phyloP scores from a whole-genome alignment of 1,139 yeast species.

The Hansenula sp. region DNA sequence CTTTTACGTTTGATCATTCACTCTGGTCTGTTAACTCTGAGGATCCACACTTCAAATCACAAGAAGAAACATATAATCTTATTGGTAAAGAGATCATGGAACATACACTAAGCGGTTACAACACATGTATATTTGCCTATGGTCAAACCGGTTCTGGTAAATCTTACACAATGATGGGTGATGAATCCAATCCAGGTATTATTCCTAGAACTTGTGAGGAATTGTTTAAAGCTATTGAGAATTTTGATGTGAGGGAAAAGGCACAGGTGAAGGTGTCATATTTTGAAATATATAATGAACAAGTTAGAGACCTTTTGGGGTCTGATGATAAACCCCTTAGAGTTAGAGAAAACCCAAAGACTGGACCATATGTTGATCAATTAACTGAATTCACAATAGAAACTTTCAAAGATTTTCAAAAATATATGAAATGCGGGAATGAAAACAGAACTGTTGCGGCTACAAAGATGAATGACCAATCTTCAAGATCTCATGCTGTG shows the following conservation, averaged over 20 bases:
- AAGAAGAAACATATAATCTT: constrained; percentile 43
- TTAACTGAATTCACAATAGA: constrained; percentile 46
- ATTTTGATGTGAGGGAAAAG: constrained; percentile 35
- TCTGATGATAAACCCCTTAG: constrained; percentile 33
- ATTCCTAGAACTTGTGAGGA: constrained; percentile 57
- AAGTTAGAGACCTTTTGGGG: constrained; percentile 53
- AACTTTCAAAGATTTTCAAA: constrained; percentile 40
- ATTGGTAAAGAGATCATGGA: constrained; percentile 58
- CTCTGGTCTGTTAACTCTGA: constrained; percentile 49
- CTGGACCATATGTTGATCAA: constrained; percentile 71
- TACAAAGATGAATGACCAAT: constrained; percentile 64
- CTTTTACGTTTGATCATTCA: constrained; percentile 53
- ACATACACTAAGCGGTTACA: constrained; percentile 65
- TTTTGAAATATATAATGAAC: constrained; percentile 72
- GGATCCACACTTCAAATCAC: constrained; percentile 40
- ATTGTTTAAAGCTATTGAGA: constrained; percentile 43
- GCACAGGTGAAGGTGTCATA: constrained; percentile 59
- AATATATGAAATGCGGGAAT: constrained; percentile 44
- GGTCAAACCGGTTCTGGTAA: constrained; percentile 81
- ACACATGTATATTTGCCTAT: constrained; percentile 72
- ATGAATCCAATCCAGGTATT: constrained; percentile 47
- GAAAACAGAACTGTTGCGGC: constrained; percentile 59
- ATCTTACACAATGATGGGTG: constrained; percentile 73
- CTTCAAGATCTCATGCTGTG: constrained; percentile 78
- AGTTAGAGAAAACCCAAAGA: constrained; percentile 56